phyloP scores from a whole-genome alignment of 2,329 filamentous ascomycete species.

The Sporothrix globosa region DNA sequence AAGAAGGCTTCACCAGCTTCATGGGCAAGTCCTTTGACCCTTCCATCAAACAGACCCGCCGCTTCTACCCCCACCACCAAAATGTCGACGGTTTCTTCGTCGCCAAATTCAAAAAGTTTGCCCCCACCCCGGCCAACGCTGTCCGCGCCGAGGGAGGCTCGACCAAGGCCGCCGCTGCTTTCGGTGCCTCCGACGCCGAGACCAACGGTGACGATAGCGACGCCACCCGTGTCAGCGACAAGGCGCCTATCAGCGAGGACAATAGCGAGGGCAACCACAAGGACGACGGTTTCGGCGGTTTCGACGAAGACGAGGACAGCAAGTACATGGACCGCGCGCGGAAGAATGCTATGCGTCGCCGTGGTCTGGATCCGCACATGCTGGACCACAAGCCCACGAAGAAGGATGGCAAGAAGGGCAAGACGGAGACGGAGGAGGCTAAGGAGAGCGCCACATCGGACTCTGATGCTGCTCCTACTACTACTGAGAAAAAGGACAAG shows the following conservation, averaged over 20 bases:
- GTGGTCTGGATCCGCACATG: constrained; percentile 72
- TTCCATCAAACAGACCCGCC: constrained; percentile 76
- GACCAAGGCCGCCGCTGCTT: constrained; percentile 32
- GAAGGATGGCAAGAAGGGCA: constrained; percentile 35
- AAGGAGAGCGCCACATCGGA: constrained; percentile 5
- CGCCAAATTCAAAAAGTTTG: constrained; percentile 93
- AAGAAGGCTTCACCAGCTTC: constrained; percentile 87
- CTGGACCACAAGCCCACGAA: constrained; percentile 45
- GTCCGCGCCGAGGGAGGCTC: constrained; percentile 42
- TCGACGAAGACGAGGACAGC: constrained; percentile 73
- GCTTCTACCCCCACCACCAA: constrained; percentile 86
- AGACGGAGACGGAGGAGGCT: constrained; percentile 33
- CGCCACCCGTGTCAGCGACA: constrained; percentile 58
- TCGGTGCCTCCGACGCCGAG: neutral
- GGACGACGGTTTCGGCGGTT: constrained; percentile 67
- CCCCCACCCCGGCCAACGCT: constrained; percentile 68
- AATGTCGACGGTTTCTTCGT: constrained; percentile 92
- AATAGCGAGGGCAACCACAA: constrained; percentile 46
- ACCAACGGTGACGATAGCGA: constrained; percentile 37
- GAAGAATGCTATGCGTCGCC: constrained; percentile 71
- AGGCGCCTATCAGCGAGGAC: constrained; percentile 64
- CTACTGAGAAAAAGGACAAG: constrained; percentile 8
- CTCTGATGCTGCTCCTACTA: constrained; percentile 19
- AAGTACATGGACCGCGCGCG: constrained; percentile 74
- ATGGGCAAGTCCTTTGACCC: constrained; percentile 90